Conservation (phyloP, 495 filamentous ascomycete species). For the Penicillium flavigenum region DNA sequence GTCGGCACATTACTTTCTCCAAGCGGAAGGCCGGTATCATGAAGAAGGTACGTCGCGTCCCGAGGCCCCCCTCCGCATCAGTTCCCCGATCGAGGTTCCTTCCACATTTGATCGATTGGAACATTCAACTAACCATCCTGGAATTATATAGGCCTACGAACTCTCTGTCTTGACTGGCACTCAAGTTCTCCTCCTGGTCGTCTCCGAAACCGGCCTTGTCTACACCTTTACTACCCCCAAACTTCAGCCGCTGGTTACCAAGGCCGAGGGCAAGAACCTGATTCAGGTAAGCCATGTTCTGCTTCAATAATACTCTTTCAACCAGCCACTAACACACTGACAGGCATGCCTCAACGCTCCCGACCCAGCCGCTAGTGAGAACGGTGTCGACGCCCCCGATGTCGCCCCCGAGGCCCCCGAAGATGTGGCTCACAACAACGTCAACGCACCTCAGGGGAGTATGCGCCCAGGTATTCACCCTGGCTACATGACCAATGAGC, state of each 20-base stretch:
- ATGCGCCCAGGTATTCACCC: constrained; percentile 53
- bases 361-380: constrained; percentile 86
- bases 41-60: constrained; percentile 83
- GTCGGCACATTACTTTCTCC: constrained; percentile 99
- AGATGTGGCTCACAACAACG: constrained; percentile 53
- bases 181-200: constrained; percentile 94
- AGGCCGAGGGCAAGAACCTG: constrained; percentile 98
- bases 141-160: constrained; percentile 78
- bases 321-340: neutral
- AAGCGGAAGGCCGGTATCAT: constrained; percentile 99
- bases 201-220: constrained; percentile 96
- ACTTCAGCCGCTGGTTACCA: constrained; percentile 97
- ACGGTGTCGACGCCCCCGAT: constrained; percentile 74
- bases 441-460: constrained; percentile 52
- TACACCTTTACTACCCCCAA: constrained; percentile 99
- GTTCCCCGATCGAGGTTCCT: constrained; percentile 4
- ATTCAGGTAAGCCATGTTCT: constrained; percentile 73
- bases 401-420: constrained; percentile 57
- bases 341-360: constrained; percentile 97
- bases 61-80: constrained; percentile 16
- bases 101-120: constrained; percentile 1
- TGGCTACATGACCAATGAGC: constrained; percentile 56
- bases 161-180: constrained; percentile 97
- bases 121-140: neutral
- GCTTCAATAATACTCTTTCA: neutral